Conservation (phyloP, 2,329 filamentous ascomycete species). For the Fusarium ambrosium region DNA sequence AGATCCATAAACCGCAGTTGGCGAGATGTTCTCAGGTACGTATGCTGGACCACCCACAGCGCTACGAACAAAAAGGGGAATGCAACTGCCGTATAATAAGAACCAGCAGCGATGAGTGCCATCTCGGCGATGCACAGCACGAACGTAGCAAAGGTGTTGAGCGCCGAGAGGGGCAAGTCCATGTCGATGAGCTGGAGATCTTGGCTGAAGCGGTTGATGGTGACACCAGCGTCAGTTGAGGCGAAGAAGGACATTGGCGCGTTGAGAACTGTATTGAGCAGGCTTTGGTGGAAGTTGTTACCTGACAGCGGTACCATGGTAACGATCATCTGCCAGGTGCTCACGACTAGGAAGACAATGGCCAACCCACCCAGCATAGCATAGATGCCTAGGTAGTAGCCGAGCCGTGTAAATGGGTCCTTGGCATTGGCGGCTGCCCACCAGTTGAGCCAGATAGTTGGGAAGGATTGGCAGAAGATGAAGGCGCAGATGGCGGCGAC, state of each 20-base stretch:
- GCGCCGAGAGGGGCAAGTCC: conserved; percentile 48
- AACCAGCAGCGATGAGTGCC: conserved; percentile 33
- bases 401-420: conserved; percentile 29
- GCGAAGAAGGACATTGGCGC: conserved; percentile 54
- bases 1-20: conserved; percentile 67
- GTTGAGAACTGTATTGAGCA: conserved; percentile 41
- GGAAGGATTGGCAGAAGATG: conserved; percentile 45
- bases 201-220: conserved; percentile 56
- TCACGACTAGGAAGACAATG: conserved; percentile 33
- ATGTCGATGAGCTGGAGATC: conserved; percentile 56
- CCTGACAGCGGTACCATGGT: conserved; percentile 44
- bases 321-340: conserved; percentile 46
- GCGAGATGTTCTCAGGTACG: conserved; percentile 63
- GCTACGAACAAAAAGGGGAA: conserved; percentile 27
- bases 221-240: conserved; percentile 51
- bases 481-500: conserved; percentile 42
- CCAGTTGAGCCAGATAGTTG: conserved; percentile 47
- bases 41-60: conserved; percentile 33
- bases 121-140: conserved; percentile 41
- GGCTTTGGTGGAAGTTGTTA: conserved; percentile 36
- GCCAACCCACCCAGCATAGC: conserved; percentile 36
- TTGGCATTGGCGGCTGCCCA: conserved; percentile 42
- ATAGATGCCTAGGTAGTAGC: conserved; percentile 44
- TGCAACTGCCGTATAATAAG: conserved; percentile 35
- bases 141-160: conserved; percentile 41